Evolutionary conservation across 2,329 filamentous ascomycete species (phyloP).

Genomic region (Colletotrichum simmondsii): DNA sequence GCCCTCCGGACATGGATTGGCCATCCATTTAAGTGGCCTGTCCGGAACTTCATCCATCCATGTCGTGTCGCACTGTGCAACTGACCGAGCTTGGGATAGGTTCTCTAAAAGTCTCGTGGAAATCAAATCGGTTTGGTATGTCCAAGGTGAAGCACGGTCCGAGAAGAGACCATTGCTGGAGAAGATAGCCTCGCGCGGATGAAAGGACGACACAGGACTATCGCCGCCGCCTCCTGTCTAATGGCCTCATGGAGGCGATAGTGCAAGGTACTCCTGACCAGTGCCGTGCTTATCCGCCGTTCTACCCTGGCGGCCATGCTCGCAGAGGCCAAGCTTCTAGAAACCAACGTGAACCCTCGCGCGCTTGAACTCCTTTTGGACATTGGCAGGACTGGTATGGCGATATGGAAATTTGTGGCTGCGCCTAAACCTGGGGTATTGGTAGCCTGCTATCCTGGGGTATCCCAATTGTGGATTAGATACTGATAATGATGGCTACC

Average conservation of each 20-base stretch:
- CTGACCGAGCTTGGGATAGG: neutral
- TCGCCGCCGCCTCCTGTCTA: neutral
- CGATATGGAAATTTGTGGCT: neutral
- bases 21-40: neutral
- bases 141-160: conserved; percentile 5
- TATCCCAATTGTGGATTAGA: neutral
- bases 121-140: neutral
- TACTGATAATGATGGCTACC: neutral
- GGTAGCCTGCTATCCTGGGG: neutral
- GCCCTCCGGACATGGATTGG: conserved; percentile 18
- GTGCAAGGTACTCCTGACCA: neutral
- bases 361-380: neutral
- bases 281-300: neutral
- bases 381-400: neutral
- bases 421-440: conserved; percentile 5
- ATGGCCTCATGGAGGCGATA: neutral
- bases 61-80: conserved; percentile 13
- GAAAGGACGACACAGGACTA: neutral
- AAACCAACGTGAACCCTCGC: conserved; percentile 11
- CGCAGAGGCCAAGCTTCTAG: conserved; percentile 24
- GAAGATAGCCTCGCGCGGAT: neutral
- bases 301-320: conserved; percentile 13
- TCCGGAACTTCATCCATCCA: neutral
- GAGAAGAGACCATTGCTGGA: neutral
- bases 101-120: neutral